Evolutionary conservation across 768 basidiomycete genomes (phyloP).

Genomic region (Russula lepida): DNA sequence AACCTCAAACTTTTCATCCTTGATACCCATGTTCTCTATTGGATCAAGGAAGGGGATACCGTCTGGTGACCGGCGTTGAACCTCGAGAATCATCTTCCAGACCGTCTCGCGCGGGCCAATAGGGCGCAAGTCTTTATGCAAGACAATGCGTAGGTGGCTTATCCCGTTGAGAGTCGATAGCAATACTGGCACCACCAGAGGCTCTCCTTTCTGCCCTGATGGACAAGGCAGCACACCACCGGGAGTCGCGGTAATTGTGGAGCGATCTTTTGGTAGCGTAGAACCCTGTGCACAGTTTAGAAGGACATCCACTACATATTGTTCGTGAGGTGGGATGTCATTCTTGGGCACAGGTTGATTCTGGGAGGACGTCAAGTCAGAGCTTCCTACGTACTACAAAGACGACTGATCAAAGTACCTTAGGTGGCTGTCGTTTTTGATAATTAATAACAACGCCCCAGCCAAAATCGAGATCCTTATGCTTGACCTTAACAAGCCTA

Average conservation of each 20-base stretch:
- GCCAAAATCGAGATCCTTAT: slow-evolving; percentile 84
- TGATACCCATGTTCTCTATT: slow-evolving; percentile 90
- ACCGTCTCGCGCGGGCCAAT: slow-evolving; percentile 68
- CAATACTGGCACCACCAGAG: slow-evolving; percentile 82
- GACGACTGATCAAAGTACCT: slow-evolving; percentile 37
- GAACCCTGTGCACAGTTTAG: slow-evolving; percentile 68
- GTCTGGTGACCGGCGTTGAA: slow-evolving; percentile 83
- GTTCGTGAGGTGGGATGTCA: slow-evolving; percentile 72
- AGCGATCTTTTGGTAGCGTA: slow-evolving; percentile 49
- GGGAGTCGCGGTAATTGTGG: slow-evolving; percentile 47
- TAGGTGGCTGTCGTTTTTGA: slow-evolving; percentile 77
- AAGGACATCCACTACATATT: slow-evolving; percentile 90
- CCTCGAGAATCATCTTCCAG: slow-evolving; percentile 87
- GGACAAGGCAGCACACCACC: slow-evolving; percentile 71
- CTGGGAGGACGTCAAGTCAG: slow-evolving; percentile 29
- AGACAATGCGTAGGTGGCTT: slow-evolving; percentile 74
- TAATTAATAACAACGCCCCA: slow-evolving; percentile 95
- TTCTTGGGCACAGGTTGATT: slow-evolving; percentile 63
- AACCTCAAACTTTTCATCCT: slow-evolving; percentile 85
- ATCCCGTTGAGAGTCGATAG: slow-evolving; percentile 82
- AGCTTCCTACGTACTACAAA: neutral
- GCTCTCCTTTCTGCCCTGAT: slow-evolving; percentile 61
- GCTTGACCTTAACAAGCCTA: slow-evolving; percentile 83
- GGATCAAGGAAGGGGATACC: slow-evolving; percentile 87
- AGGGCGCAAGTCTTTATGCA: slow-evolving; percentile 85